These are phyloP conservation scores for Wallemia mellicola DNA, from an alignment of 1,284 basidiomycete species.

Conservation along the genomic window DNA sequence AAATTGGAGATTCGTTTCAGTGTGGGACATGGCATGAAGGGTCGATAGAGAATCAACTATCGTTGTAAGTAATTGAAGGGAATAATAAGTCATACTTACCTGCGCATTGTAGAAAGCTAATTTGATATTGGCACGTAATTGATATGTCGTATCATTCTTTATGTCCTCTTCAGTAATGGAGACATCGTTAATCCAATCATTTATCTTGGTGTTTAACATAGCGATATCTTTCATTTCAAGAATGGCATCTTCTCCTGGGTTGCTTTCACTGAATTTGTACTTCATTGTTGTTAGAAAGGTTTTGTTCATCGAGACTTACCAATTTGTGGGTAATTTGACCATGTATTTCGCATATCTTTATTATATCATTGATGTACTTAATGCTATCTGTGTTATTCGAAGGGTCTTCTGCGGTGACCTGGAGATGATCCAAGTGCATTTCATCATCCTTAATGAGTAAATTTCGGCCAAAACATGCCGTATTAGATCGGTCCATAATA, in stretches of 20 bases:
- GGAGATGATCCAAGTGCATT: background rate
- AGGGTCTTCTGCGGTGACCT: background rate
- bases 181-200: too few relatives aligned
- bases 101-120: background rate
- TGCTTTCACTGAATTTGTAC: background rate
- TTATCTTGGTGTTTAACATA: too few relatives aligned
- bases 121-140: background rate
- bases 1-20: background rate
- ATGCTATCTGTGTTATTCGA: background rate
- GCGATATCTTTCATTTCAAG: too few relatives aligned
- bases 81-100: background rate
- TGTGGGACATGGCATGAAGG: background rate
- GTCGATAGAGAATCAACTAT: background rate
- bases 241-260: too few relatives aligned
- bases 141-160: background rate
- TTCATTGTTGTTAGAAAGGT: background rate
- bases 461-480: background rate
- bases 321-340: background rate
- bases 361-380: background rate
- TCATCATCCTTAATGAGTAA: background rate
- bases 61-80: background rate
- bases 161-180: too few relatives aligned
- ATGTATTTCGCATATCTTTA: background rate
- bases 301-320: background rate
- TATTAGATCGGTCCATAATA: background rate